phyloP scores from a whole-genome alignment of 192 early-diverging fungal species.

The Gonapodya sp. region DNA sequence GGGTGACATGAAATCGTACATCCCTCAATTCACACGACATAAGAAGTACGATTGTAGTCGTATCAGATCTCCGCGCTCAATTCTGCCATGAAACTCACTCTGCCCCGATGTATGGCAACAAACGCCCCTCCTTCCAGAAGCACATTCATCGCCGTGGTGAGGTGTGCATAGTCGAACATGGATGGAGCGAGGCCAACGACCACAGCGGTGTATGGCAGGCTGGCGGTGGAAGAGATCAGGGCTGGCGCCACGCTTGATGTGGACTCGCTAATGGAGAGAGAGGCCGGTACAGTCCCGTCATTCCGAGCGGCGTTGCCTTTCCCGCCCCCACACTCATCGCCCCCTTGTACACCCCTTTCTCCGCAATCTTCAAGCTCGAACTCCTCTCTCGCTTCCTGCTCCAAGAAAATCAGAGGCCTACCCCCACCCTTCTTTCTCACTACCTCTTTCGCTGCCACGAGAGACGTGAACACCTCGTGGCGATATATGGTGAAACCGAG shows the following conservation, averaged over 20 bases:
- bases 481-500: conserved; percentile 61
- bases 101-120: conserved; percentile 75
- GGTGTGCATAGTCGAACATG: conserved; percentile 55
- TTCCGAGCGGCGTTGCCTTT: conserved; percentile 43
- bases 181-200: conserved; percentile 74
- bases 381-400: conserved; percentile 57
- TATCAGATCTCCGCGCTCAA: too few relatives aligned
- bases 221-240: background rate
- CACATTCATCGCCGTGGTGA: conserved; percentile 70
- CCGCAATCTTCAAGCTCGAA: conserved; percentile 35
- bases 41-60: too few relatives aligned
- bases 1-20: too few relatives aligned
- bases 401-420: conserved; percentile 68
- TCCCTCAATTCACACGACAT: too few relatives aligned
- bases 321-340: too few relatives aligned
- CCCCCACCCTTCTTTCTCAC: conserved; percentile 29
- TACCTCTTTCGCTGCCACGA: conserved; percentile 61
- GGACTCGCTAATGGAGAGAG: background rate
- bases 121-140: conserved; percentile 48
- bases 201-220: conserved; percentile 33
- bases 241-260: background rate
- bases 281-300: conserved; percentile 4
- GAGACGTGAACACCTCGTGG: conserved; percentile 67
- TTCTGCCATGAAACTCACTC: conserved; percentile 10
- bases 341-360: too few relatives aligned